Conservation (phyloP, 2,329 filamentous ascomycete genomes). For the Aschersonia sp. region DNA sequence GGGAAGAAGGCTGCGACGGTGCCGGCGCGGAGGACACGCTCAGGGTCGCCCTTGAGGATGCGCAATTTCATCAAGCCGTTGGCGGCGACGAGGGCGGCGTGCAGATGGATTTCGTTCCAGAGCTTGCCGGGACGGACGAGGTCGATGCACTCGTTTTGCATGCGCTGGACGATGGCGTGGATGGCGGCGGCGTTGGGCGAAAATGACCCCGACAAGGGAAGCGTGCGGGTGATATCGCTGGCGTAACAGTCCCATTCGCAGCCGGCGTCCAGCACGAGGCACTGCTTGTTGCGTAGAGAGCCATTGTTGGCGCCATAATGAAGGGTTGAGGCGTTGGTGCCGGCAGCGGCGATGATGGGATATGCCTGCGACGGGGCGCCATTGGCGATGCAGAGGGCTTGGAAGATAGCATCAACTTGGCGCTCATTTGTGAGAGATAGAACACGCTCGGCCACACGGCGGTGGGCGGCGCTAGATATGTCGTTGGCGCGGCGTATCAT, state of each 20-base stretch:
- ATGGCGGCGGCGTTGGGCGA: conserved; percentile 55
- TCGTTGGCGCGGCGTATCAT: conserved; percentile 70
- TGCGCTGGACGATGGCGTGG: conserved; percentile 63
- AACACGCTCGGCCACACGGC: conserved; percentile 52
- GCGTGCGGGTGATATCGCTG: conserved; percentile 77
- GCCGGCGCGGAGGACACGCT: conserved; percentile 37
- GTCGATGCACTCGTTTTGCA: conserved; percentile 65
- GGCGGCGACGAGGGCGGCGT: conserved; percentile 60
- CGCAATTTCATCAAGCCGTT: conserved; percentile 57
- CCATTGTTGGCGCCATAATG: conserved; percentile 79
- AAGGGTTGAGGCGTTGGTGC: conserved; percentile 67
- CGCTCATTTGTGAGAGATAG: conserved; percentile 58
- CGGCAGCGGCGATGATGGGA: conserved; percentile 74
- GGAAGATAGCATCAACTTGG: conserved; percentile 69
- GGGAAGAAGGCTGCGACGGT: conserved; percentile 50
- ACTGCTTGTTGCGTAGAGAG: conserved; percentile 51
- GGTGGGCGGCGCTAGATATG: conserved; percentile 67
- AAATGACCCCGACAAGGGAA: conserved; percentile 61
- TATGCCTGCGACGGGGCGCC: conserved; percentile 74
- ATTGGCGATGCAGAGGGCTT: conserved; percentile 54
- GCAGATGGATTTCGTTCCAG: conserved; percentile 59
- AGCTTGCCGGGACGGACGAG: conserved; percentile 53
- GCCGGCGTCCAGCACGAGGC: conserved; percentile 77
- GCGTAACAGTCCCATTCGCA: conserved; percentile 79
- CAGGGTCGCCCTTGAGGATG: conserved; percentile 49